Evolutionary conservation across 2,329 filamentous ascomycete genomes (phyloP).

Genomic region (Emergomyces pasteurianus): DNA sequence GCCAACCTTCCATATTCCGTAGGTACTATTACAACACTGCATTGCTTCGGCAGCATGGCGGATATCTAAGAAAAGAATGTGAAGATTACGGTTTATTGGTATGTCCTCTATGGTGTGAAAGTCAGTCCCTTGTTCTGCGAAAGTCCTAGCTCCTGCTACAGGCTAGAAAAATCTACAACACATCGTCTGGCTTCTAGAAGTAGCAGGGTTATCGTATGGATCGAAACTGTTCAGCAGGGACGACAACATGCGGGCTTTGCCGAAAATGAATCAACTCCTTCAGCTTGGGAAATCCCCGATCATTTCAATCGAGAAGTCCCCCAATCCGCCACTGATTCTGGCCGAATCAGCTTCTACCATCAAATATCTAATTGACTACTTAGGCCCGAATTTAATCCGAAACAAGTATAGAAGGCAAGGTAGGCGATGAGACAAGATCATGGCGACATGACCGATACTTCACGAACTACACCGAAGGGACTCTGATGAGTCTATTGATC

Average conservation of each 20-base stretch:
- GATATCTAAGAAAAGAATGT: conserved; percentile 20
- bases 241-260: conserved; percentile 54
- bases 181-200: conserved; percentile 76
- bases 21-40: background rate
- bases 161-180: conserved; percentile 74
- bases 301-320: conserved; percentile 49
- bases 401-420: conserved; percentile 42
- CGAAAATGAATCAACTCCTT: conserved; percentile 65
- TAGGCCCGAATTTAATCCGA: conserved; percentile 41
- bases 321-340: conserved; percentile 46
- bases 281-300: conserved; percentile 80
- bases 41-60: conserved; percentile 8
- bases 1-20: too few species aligned
- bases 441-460: conserved; percentile 54
- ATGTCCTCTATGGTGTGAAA: conserved; percentile 10
- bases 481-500: conserved; percentile 61
- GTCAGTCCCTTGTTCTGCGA: background rate
- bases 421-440: conserved; percentile 47
- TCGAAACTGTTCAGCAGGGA: conserved; percentile 65
- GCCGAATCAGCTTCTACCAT: conserved; percentile 73
- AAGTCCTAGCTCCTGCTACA: conserved; percentile 24
- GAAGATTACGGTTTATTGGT: conserved; percentile 56
- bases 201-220: conserved; percentile 67
- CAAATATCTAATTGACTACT: conserved; percentile 68
- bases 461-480: conserved; percentile 79